A percentile compares a stretch with the other conserved stretches of the same genome.
Conservation (phyloP, 2,329 filamentous ascomycete species). For the Hypoxylon sp. region DNA sequence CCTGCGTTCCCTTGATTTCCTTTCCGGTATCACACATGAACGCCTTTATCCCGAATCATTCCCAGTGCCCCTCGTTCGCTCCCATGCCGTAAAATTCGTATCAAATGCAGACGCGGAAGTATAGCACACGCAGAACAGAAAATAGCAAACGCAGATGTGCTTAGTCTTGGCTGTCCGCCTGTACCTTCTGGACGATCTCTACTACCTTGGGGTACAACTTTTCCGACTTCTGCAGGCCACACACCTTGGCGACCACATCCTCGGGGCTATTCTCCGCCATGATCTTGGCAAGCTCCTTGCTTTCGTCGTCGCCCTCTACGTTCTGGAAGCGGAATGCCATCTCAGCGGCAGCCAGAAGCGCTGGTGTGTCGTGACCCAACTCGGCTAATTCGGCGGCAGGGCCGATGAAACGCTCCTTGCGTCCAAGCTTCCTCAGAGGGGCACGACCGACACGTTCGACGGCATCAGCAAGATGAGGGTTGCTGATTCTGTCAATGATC, state of each 20-base stretch:
- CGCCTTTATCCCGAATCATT: constrained; percentile 48
- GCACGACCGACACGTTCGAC: constrained; percentile 97
- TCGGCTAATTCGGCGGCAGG: constrained; percentile 92
- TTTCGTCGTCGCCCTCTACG: constrained; percentile 92
- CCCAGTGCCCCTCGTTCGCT: constrained; percentile 47
- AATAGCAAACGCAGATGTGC: constrained; percentile 23
- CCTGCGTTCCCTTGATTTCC: constrained; percentile 41
- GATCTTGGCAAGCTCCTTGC: constrained; percentile 85
- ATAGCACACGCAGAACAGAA: constrained; percentile 25
- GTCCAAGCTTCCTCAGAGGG: constrained; percentile 91
- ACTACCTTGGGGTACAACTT: constrained; percentile 83
- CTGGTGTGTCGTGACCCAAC: constrained; percentile 78
- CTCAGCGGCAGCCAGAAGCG: constrained; percentile 86
- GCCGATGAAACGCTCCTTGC: constrained; percentile 96
- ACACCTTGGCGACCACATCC: constrained; percentile 84
- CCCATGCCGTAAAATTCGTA: constrained; percentile 49
- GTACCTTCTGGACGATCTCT: constrained; percentile 85
- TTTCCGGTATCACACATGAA: constrained; percentile 49
- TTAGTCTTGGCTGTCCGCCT: constrained; percentile 72
- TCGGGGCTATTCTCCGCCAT: constrained; percentile 81
- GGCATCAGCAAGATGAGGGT: constrained; percentile 91
- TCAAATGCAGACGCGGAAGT: constrained; percentile 44
- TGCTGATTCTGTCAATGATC: constrained; percentile 93
- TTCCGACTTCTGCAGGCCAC: constrained; percentile 82
- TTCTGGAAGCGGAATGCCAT: constrained; percentile 97